phyloP scores from a whole-genome alignment of 345 rosid species.

The Syzygium aqueum region DNA sequence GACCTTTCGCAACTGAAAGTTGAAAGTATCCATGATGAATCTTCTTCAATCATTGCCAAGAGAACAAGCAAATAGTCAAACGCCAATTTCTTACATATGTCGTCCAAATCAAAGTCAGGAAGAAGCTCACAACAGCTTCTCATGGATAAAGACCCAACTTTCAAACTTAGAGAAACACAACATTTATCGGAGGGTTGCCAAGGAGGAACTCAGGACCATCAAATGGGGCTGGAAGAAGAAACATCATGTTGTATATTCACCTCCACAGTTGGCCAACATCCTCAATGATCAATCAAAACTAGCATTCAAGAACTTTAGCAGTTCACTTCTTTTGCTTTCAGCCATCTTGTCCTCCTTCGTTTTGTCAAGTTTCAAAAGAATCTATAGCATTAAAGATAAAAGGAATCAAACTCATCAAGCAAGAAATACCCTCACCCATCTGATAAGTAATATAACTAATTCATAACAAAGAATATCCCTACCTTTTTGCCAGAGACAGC shows the following conservation, averaged over 20 bases:
- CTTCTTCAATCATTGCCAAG: neutral
- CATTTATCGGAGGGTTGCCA: neutral
- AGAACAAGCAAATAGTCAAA: neutral
- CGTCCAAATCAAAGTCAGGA: neutral
- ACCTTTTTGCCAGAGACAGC: conserved; percentile 98
- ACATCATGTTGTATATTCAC: neutral
- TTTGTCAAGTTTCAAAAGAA: conserved; percentile 83
- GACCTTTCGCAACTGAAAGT: neutral
- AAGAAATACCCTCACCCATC: neutral
- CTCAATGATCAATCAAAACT: conserved; percentile 62
- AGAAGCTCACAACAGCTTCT: neutral
- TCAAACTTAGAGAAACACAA: neutral
- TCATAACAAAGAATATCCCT: neutral
- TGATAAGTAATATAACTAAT: neutral
- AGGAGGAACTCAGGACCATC: neutral
- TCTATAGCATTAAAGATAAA: conserved; percentile 26
- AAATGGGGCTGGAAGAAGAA: neutral
- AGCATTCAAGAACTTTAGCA: conserved; percentile 93
- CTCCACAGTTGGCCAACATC: neutral
- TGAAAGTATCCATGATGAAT: neutral
- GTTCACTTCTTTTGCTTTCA: conserved; percentile 77
- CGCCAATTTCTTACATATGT: neutral
- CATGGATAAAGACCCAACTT: neutral
- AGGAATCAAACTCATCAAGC: neutral
- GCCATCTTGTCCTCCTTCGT: conserved; percentile 94